Evolutionary conservation across 2,329 filamentous ascomycete species (phyloP).

Genomic region (Periconia sp.): DNA sequence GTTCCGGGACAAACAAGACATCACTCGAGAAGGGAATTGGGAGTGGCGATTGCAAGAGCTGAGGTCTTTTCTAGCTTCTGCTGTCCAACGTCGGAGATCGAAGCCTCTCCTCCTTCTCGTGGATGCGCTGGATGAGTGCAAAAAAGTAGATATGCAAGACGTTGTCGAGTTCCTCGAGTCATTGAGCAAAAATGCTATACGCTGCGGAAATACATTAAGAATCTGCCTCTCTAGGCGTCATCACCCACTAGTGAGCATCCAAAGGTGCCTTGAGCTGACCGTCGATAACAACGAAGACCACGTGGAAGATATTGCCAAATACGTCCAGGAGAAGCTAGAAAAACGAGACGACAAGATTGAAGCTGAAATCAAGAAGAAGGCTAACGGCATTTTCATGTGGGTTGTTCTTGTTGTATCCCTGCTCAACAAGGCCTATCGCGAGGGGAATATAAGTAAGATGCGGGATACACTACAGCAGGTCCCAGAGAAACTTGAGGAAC

Average conservation of each 20-base stretch:
- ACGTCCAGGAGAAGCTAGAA: slow-evolving; percentile 15
- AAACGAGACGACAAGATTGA: slow-evolving; percentile 19
- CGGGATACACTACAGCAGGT: slow-evolving; percentile 26
- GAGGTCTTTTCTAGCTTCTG: slow-evolving; percentile 6
- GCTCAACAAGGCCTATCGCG: slow-evolving; percentile 44
- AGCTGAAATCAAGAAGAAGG: slow-evolving; percentile 33
- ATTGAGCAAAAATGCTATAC: slow-evolving; percentile 21
- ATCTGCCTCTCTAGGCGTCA: slow-evolving; percentile 4
- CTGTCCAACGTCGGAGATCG: slow-evolving; percentile 12
- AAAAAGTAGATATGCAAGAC: slow-evolving; percentile 42
- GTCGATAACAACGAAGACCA: slow-evolving; percentile 42
- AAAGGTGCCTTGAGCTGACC: slow-evolving; percentile 25
- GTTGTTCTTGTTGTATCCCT: slow-evolving; percentile 47
- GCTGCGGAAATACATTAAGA: slow-evolving; percentile 37
- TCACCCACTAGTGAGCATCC: slow-evolving; percentile 44
- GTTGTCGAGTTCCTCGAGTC: slow-evolving; percentile 50
- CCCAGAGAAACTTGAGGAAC: slow-evolving; percentile 2
- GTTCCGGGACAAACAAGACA: slow-evolving; percentile 5
- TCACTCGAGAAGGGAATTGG: slow-evolving; percentile 5
- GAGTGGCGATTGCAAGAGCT: slow-evolving; percentile 3
- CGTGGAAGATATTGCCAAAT: slow-evolving; percentile 34
- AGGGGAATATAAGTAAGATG: slow-evolving; percentile 20
- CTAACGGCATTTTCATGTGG: slow-evolving; percentile 19
- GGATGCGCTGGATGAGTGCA: slow-evolving; percentile 54
- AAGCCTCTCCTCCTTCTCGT: slow-evolving; percentile 19